Evolutionary conservation across 345 rosid species (phyloP).

Genomic region (Brassica carinata): DNA sequence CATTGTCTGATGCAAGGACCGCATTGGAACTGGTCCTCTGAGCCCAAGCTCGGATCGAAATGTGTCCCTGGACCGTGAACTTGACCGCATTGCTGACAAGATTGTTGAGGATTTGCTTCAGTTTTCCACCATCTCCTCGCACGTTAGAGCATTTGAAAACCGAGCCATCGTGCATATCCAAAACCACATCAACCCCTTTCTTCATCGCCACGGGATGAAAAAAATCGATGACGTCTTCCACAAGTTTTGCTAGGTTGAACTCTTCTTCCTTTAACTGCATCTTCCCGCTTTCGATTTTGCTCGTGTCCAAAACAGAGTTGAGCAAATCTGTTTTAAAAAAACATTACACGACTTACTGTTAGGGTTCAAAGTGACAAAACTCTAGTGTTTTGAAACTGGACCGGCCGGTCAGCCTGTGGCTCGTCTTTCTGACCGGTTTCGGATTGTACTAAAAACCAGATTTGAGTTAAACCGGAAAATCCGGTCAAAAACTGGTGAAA

Average conservation of each 20-base stretch:
- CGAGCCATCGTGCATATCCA: constrained; percentile 66
- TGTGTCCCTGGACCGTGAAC: constrained; percentile 69
- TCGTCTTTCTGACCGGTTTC: no score
- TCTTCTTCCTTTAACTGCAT: constrained; percentile 73
- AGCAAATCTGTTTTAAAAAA: constrained; percentile 48
- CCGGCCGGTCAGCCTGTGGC: no score
- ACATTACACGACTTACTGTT: not conserved
- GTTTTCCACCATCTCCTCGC: constrained; percentile 62
- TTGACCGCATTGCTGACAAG: constrained; percentile 80
- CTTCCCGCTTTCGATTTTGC: constrained; percentile 84
- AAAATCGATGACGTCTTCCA: constrained; percentile 64
- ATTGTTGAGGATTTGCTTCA: constrained; percentile 64
- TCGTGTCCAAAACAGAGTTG: constrained; percentile 68
- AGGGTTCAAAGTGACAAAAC: not conserved
- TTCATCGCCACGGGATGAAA: constrained; percentile 59
- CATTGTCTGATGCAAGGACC: constrained; percentile 17
- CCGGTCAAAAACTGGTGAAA: no score
- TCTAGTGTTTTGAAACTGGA: no score
- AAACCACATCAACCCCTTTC: constrained; percentile 68
- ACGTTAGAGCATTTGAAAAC: constrained; percentile 50
- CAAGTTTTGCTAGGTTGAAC: constrained; percentile 55
- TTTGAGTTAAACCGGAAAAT: no score
- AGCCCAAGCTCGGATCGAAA: constrained; percentile 63
- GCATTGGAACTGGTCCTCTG: constrained; percentile 47
- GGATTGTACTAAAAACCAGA: no score